Base-by-base conservation (phyloP, 768 basidiomycete species). In the Sistotremastrum niveocremeum region DNA sequence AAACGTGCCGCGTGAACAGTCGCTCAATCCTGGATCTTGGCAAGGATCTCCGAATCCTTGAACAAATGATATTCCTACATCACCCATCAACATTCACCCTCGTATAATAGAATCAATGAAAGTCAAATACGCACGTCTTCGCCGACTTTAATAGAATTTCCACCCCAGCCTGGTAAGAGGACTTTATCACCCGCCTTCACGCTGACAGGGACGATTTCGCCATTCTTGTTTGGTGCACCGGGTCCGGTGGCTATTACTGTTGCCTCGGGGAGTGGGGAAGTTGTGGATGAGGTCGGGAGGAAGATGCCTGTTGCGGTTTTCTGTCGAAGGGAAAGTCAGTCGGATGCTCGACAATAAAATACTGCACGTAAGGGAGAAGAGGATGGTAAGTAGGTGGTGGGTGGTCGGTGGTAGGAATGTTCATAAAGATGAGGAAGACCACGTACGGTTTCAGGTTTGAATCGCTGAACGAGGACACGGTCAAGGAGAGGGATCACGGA, bases 231-330 rank as follows among this genome's bases (percentile, higher is more conserved):
- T 20, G 79, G 83, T n/a, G 84, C 84, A 33, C 95, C 95, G 34
- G 94, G 94, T 46, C 94, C 94, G 41, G 87, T 83, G 30, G 95
- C 87, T 60, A 97, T 83, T 58, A 95, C 94, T 32, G 89, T 94
- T 4, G 90, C 94, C 66, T 98, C 94, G 2, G 94, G 91, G n/a
- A 97, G 75, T 28, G 91, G 91, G 54, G 63, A 78, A 53, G 62
- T 75, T 30, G 87, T 90, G 4, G 85, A 79, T 1, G 90, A 88
- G 0, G 84, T 76, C n/a, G 95, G 95, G 40, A 99, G 73, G 77
- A 91, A 91, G 61, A 99, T 81, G 34, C 95, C 95, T 28, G 84
- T 66, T 3, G 95, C 84, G n/a, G 94, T 99, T 93, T 98, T 95
- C 93, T 97, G 55, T 6, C 2, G 20, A 3, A 8, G 2, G 37